Conservation (phyloP, 1,139 yeast species). For the Geotrichum fermentans region DNA sequence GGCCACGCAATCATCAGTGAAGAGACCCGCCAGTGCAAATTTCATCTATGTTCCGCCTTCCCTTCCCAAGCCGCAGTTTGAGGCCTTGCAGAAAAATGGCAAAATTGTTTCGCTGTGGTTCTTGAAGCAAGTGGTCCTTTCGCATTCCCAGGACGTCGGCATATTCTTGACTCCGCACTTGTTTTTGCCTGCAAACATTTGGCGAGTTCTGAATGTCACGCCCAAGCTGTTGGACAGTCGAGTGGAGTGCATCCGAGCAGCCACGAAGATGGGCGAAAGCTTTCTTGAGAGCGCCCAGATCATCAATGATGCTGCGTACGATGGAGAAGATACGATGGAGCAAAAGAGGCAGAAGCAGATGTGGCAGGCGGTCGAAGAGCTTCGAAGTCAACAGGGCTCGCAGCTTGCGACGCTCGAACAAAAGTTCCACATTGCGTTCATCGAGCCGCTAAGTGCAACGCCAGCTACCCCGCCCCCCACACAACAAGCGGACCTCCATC, state of each 20-base stretch:
- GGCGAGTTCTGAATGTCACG: conserved; percentile 23
- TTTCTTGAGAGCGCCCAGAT: conserved; percentile 15
- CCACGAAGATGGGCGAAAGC: conserved; percentile 24
- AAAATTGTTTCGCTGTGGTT: conserved; percentile 26
- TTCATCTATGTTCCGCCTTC: conserved; percentile 3
- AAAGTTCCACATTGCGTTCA: conserved; percentile 25
- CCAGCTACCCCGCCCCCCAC: not conserved
- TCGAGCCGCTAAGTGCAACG: conserved; percentile 18
- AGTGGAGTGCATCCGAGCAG: conserved; percentile 24
- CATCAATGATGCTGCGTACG: not conserved
- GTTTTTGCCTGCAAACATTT: conserved; percentile 26
- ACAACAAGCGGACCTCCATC: not conserved
- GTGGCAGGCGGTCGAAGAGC: not conserved
- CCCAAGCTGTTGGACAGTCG: conserved; percentile 25
- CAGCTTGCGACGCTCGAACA: conserved; percentile 22
- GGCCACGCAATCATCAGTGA: not conserved
- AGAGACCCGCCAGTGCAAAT: not conserved
- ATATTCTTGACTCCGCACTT: conserved; percentile 25
- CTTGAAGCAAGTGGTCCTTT: conserved; percentile 25
- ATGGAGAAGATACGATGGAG: not conserved
- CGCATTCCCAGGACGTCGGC: conserved; percentile 26
- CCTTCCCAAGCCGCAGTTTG: conserved; percentile 5
- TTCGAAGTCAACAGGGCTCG: conserved; percentile 11
- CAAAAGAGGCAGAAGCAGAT: not conserved
- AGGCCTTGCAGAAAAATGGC: conserved; percentile 5